Conservation (phyloP, 441 rosid species). For the Arabidopsis lyrata region DNA sequence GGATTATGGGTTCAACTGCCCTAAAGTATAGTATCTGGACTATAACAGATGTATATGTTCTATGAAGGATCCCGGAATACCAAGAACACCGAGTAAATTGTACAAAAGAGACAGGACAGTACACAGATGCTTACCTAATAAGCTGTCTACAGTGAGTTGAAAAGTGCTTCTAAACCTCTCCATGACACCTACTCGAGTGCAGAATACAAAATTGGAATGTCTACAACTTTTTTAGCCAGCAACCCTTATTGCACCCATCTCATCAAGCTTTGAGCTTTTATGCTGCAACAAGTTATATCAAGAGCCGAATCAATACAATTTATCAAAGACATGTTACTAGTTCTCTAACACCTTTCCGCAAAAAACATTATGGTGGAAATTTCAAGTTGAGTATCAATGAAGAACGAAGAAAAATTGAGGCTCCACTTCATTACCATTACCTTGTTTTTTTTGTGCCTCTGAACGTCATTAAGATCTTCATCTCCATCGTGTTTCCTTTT, state of each 20-base stretch:
- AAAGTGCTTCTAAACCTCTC: constrained; percentile 43
- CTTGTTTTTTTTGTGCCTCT: constrained; percentile 94
- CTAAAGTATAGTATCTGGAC: constrained; percentile 17
- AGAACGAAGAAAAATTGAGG: constrained; percentile 7
- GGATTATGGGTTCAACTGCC: neutral
- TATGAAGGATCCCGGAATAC: constrained; percentile 16
- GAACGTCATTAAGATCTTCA: constrained; percentile 82
- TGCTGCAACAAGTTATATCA: constrained; percentile 58
- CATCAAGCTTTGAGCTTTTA: constrained; percentile 90
- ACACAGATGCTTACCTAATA: constrained; percentile 43
- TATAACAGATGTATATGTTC: constrained; percentile 24
- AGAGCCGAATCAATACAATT: constrained; percentile 29
- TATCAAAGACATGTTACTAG: constrained; percentile 5
- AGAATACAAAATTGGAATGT: constrained; percentile 39
- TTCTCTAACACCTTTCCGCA: constrained; percentile 18
- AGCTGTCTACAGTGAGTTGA: constrained; percentile 46
- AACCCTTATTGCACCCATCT: constrained; percentile 87
- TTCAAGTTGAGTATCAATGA: neutral
- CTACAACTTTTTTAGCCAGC: constrained; percentile 67
- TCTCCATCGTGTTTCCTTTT: constrained; percentile 96
- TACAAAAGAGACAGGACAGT: constrained; percentile 19
- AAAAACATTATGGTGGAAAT: constrained; percentile 12
- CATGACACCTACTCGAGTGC: constrained; percentile 40
- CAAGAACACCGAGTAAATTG: constrained; percentile 11
- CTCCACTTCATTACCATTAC: constrained; percentile 51